Base-by-base conservation (phyloP, 2,329 filamentous ascomycete species). In the Alternaria arbusti region DNA sequence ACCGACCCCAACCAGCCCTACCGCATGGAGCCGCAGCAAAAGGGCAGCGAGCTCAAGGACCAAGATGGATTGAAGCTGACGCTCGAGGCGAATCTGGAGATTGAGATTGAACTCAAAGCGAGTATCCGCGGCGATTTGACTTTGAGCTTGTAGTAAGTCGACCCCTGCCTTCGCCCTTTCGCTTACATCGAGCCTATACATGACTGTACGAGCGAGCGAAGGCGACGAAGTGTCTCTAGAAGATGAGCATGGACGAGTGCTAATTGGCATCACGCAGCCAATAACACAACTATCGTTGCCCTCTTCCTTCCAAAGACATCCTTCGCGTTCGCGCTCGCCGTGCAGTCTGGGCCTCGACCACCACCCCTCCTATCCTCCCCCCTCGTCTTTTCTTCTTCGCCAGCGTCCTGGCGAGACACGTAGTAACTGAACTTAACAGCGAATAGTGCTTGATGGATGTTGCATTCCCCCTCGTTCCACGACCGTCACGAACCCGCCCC, bases 41-140 rank as follows among this genome's bases (percentile, higher is more conserved):
- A 73, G 74, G 59, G 69, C 43, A 82, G 79, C 57, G 70, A 72
- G 8, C 68, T 85, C 57, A 83, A 85, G 52, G 84, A 87, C 54
- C 82, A 87, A 63, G 90, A 93, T 73, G 90, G 91, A 43, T 79
- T 93, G 75, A 89, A 89, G 78, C 80, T 94, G 75, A 87, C 89
- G 40, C 82, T 96, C 22, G 92, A 94, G 76, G 82, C 93, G 59
- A 94, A 94, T 79, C 84, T 96, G 61, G 92, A 96, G 70, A 86
- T 96, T 54, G 92, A 96, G 80, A 92, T 96, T 65, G 90, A 93
- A 73, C 86, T 96, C 65, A 96, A 96, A 85, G 92, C 92, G 20
- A 90, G 90, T 79, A 94, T 96, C 69, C 89, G 94, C 73, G 93
- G 93, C 75, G 93, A 96, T 82, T 82, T 96, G 68, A 94, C 92